A percentile compares a stretch with the other conserved stretches of the same genome.
Conservation (phyloP, 1,139 yeast species). For the Citeromyces hawaiiensis region DNA sequence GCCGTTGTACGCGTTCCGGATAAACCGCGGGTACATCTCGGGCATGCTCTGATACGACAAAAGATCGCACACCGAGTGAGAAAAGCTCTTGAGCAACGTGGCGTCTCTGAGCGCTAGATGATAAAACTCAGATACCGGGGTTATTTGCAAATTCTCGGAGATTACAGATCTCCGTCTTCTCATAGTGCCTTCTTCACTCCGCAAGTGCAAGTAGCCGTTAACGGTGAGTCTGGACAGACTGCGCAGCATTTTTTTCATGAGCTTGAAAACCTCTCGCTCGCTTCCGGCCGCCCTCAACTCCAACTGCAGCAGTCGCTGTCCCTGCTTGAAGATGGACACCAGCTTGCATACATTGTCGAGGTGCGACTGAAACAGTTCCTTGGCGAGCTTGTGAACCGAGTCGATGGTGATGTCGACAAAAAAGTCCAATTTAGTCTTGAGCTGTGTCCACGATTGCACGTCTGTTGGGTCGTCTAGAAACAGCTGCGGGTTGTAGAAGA, state of each 20-base stretch:
- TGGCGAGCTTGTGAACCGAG: constrained; percentile 34
- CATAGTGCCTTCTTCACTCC: background rate
- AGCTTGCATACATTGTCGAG: constrained; percentile 35
- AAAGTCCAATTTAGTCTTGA: constrained; percentile 30
- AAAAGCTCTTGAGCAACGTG: constrained; percentile 19
- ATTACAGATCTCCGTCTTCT: background rate
- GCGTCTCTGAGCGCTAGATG: constrained; percentile 15
- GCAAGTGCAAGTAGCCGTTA: constrained; percentile 40
- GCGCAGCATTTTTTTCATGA: constrained; percentile 35
- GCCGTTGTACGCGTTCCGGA: constrained; percentile 52
- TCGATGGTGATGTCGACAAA: constrained; percentile 32
- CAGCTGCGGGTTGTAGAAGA: constrained; percentile 16
- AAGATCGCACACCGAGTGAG: constrained; percentile 18
- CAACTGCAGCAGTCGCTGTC: constrained; percentile 36
- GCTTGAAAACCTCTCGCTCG: constrained; percentile 29
- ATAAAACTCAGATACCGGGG: background rate
- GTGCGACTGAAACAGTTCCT: constrained; percentile 36
- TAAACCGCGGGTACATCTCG: constrained; percentile 54
- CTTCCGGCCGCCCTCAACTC: constrained; percentile 32
- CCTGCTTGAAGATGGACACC: constrained; percentile 31
- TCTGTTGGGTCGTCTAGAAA: constrained; percentile 49
- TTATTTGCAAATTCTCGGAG: background rate
- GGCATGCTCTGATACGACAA: constrained; percentile 32
- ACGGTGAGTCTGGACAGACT: constrained; percentile 47
- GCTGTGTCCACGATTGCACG: constrained; percentile 41